These are phyloP conservation scores for Chlorella ohadii DNA, from an alignment of 139 green algal species.

Conservation along the genomic window DNA sequence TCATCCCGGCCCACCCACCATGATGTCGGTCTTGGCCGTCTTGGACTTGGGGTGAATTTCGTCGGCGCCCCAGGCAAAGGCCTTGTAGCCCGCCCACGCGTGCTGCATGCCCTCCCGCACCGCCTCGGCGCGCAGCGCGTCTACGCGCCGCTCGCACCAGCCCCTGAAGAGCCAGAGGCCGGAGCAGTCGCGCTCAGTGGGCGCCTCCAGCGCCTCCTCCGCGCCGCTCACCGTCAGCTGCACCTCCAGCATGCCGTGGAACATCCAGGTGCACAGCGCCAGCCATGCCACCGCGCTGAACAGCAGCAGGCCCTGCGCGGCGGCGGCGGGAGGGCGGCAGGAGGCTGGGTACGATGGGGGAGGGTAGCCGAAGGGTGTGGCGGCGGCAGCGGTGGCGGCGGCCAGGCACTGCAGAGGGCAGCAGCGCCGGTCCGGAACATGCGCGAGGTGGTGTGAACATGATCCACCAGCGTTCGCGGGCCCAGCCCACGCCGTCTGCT, in stretches of 20 bases:
- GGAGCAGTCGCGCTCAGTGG: slow-evolving; percentile 5
- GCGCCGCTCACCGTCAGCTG: background rate
- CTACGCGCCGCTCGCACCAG: slow-evolving; percentile 12
- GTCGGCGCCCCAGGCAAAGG: slow-evolving; percentile 71
- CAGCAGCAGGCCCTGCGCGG: slow-evolving; percentile 9
- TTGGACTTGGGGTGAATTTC: slow-evolving; percentile 64
- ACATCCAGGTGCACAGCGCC: slow-evolving; percentile 26
- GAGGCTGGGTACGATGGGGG: no score
- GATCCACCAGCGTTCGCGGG: no score
- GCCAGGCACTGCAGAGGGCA: no score
- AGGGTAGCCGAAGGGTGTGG: background rate
- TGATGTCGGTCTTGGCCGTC: slow-evolving; percentile 36
- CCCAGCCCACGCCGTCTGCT: no score
- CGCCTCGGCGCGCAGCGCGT: slow-evolving; percentile 3
- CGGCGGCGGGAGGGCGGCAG: background rate
- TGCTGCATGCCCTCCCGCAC: slow-evolving; percentile 59
- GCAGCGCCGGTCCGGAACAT: no score
- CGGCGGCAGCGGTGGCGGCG: background rate
- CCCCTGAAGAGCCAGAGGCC: background rate
- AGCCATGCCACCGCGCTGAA: background rate
- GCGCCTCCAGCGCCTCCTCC: background rate
- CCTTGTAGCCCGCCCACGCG: slow-evolving; percentile 68
- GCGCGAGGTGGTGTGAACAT: no score
- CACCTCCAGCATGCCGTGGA: slow-evolving; percentile 30
- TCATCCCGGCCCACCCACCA: slow-evolving; percentile 33